These are phyloP conservation scores for Exophiala xenobiotica DNA, from an alignment of 2,329 filamentous ascomycete species.

Conservation along the genomic window DNA sequence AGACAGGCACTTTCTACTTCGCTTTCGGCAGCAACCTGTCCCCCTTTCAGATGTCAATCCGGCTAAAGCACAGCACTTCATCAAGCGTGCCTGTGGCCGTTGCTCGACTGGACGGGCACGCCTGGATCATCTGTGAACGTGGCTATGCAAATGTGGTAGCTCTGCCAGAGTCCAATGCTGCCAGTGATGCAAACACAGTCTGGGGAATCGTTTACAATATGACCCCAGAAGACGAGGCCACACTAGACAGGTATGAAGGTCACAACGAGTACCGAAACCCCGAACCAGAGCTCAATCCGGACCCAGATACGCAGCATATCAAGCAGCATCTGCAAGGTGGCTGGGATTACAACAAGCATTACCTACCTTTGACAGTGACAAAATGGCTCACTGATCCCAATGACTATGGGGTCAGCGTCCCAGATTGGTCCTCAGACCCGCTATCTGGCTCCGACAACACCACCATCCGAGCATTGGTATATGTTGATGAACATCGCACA, in stretches of 20 bases:
- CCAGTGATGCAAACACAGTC: slow-evolving; percentile 30
- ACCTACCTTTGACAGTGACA: slow-evolving; percentile 27
- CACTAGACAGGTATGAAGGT: slow-evolving; percentile 43
- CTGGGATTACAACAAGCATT: slow-evolving; percentile 33
- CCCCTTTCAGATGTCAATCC: slow-evolving; percentile 41
- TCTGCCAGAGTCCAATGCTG: slow-evolving; percentile 17
- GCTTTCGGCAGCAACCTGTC: slow-evolving; percentile 48
- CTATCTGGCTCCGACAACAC: slow-evolving; percentile 4
- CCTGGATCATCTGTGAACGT: slow-evolving; percentile 43
- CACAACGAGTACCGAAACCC: slow-evolving; percentile 26
- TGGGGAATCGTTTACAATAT: slow-evolving; percentile 45
- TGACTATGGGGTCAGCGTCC: slow-evolving; percentile 21
- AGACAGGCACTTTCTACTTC: slow-evolving; percentile 40
- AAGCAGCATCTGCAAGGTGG: slow-evolving; percentile 25
- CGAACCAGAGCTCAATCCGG: slow-evolving; percentile 18
- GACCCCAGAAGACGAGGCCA: slow-evolving; percentile 37
- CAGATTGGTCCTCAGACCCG: slow-evolving; percentile 5
- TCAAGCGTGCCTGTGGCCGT: slow-evolving; percentile 41
- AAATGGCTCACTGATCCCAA: slow-evolving; percentile 25
- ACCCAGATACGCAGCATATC: slow-evolving; percentile 19
- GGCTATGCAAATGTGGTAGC: slow-evolving; percentile 45
- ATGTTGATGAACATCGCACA: slow-evolving; percentile 43
- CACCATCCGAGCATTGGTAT: slow-evolving; percentile 38
- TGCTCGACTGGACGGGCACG: slow-evolving; percentile 39
- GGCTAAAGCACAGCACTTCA: slow-evolving; percentile 37